A percentile compares a stretch with the other conserved stretches of the same genome.
Conservation (phyloP, 2,329 filamentous ascomycete genomes). For the Podosphaera xanthii region DNA sequence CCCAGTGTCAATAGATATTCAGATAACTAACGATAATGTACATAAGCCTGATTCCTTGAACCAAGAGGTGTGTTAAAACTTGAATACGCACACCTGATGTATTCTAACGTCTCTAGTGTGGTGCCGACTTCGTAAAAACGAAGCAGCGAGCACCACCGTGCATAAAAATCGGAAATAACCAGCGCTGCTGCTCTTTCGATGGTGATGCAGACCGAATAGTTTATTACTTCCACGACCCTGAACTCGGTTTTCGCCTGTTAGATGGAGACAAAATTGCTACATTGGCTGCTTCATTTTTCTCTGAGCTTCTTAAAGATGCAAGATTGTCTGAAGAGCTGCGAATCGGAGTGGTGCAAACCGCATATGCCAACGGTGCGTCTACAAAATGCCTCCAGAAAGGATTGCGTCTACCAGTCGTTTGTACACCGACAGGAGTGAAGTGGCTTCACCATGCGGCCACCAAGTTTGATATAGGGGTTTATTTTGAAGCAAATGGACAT, state of each 20-base stretch:
- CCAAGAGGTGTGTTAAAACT: slow-evolving; percentile 35
- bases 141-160: slow-evolving; percentile 73
- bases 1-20: slow-evolving; percentile 50
- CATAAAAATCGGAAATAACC: slow-evolving; percentile 52
- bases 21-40: slow-evolving; percentile 80
- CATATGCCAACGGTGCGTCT: slow-evolving; percentile 89
- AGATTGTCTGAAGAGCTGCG: slow-evolving; percentile 60
- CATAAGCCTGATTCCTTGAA: slow-evolving; percentile 77
- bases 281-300: slow-evolving; percentile 79
- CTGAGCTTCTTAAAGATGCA: slow-evolving; percentile 61
- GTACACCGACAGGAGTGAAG: slow-evolving; percentile 90
- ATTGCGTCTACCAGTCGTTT: slow-evolving; percentile 71
- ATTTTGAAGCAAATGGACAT: slow-evolving; percentile 97
- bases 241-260: slow-evolving; percentile 70
- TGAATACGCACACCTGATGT: background rate
- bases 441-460: slow-evolving; percentile 92
- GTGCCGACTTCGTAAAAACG: slow-evolving; percentile 94
- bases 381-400: slow-evolving; percentile 80
- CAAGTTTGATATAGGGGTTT: slow-evolving; percentile 86
- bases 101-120: slow-evolving; percentile 33
- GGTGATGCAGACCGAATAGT: slow-evolving; percentile 90
- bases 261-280: slow-evolving; percentile 95
- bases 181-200: slow-evolving; percentile 75
- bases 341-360: slow-evolving; percentile 89
- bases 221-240: slow-evolving; percentile 75